Base-by-base conservation (phyloP, 176 grass and related monocot genomes). In the Dendrocalamus sinicus region DNA sequence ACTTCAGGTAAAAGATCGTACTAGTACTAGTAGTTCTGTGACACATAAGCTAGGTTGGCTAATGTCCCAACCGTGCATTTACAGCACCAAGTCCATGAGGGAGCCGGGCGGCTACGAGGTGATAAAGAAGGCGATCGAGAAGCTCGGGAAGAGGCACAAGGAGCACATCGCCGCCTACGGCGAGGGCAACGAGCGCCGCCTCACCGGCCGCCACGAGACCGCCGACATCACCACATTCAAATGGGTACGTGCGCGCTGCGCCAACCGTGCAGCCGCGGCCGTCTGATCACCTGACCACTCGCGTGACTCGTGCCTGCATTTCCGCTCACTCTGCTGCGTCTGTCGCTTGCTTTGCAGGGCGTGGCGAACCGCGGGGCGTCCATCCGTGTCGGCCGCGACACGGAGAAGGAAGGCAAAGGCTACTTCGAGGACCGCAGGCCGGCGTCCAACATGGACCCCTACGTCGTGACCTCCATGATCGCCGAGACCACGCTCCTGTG, bases 151-250 rank as follows among this genome's bases (percentile, higher is more conserved):
- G 85, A 77, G 89, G 83, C 95, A 98, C 91, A 61, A 9, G 67
- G 91, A 93, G 89, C 95, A 98, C 89, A 98, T 98, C 51, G 85
- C 89, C 20, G 95, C 91, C 46, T 98, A 98, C 57, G 95, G 95
- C 76, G 91, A 98, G 76, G 95, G 95, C 76, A 98, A 98, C 35
- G 88, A 95, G 81, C 93, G 93, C 64, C 93, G 96, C 32, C 93
- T 98, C 84, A 98, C 96, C 6, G 93, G 93, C 1, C 93, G 44
- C 55, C 96, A 98, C 74, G 96, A 98, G 91, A 98, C 96, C 40
- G 93, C 96, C 10, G 93, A 98, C 86, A 95, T 98, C 74, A 95
- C 92, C 88, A 98, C 96, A 75, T 98, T 98, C 81, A 85, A 89
- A 67, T 98, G 96, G 91, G 95, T 97, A 90, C 16, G 50, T 30